Conservation (phyloP, 768 basidiomycete genomes). For the Suillus luteus region DNA sequence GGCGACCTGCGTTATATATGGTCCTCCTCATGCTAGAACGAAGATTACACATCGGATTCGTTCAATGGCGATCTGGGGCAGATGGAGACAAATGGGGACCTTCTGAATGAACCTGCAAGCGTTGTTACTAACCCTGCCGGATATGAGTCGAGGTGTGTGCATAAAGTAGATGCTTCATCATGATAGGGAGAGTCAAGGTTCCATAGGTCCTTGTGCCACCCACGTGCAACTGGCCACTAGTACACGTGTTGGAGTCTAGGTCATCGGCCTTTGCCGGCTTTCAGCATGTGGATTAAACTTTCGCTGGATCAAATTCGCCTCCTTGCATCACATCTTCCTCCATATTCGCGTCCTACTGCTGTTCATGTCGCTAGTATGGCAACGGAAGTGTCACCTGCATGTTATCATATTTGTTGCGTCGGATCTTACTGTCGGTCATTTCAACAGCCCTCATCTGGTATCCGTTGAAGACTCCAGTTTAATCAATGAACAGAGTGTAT, state of each 20-base stretch:
- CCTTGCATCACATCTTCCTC: slow-evolving; percentile 56
- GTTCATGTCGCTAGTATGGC: slow-evolving; percentile 91
- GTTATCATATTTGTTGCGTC: slow-evolving; percentile 63
- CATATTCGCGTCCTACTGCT: slow-evolving; percentile 76
- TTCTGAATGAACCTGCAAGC: not conserved
- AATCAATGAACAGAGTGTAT: slow-evolving; percentile 60
- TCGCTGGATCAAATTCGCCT: slow-evolving; percentile 57
- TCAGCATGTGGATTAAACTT: slow-evolving; percentile 67
- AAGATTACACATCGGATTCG: not conserved
- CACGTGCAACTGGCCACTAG: too few species aligned
- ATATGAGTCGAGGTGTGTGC: not conserved
- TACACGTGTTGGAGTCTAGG: not conserved
- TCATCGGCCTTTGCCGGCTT: not conserved
- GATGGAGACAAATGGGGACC: not conserved
- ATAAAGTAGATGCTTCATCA: too few species aligned
- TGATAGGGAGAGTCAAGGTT: not conserved
- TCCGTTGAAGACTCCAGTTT: slow-evolving; percentile 74
- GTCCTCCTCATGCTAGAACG: not conserved
- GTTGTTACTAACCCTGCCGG: not conserved
- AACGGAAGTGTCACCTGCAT: slow-evolving; percentile 92
- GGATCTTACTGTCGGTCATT: slow-evolving; percentile 68
- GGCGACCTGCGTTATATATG: not conserved
- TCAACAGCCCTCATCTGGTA: slow-evolving; percentile 92
- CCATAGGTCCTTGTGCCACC: not conserved
- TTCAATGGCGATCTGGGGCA: not conserved